A percentile compares a stretch with the other conserved stretches of the same genome.
Evolutionary conservation across 495 filamentous ascomycete genomes (phyloP).

Genomic region (Mycothermus thermophilus): DNA sequence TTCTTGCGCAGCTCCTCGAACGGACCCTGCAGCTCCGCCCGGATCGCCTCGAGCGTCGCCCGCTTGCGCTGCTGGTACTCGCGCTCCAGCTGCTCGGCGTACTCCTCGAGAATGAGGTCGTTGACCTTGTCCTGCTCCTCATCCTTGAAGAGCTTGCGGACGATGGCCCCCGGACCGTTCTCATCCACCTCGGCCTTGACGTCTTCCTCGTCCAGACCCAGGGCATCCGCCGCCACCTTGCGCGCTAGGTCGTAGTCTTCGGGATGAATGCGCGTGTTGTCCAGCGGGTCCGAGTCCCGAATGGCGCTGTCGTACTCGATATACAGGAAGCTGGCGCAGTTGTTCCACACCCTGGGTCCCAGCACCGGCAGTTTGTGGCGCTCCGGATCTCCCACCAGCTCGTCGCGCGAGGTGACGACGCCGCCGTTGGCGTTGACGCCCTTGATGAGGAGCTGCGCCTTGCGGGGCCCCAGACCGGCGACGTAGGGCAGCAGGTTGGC

Average conservation of each 20-base stretch:
- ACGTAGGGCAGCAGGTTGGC: slow-evolving; percentile 85
- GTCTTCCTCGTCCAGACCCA: slow-evolving; percentile 94
- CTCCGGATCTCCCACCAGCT: slow-evolving; percentile 75
- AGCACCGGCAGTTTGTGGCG: slow-evolving; percentile 65
- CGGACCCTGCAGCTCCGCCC: slow-evolving; percentile 78
- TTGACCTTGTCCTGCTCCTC: slow-evolving; percentile 89
- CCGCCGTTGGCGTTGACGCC: slow-evolving; percentile 79
- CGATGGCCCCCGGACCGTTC: slow-evolving; percentile 73
- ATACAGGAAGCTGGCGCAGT: slow-evolving; percentile 87
- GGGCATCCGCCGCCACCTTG: slow-evolving; percentile 95
- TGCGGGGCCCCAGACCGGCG: slow-evolving; percentile 84
- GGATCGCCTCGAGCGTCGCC: slow-evolving; percentile 89
- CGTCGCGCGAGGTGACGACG: slow-evolving; percentile 61
- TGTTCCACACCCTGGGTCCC: slow-evolving; percentile 82
- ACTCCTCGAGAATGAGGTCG: slow-evolving; percentile 89
- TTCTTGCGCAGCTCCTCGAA: slow-evolving; percentile 87
- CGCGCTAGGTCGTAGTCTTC: slow-evolving; percentile 95
- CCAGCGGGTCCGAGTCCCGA: slow-evolving; percentile 72
- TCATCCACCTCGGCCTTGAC: slow-evolving; percentile 87
- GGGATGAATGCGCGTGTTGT: slow-evolving; percentile 92
- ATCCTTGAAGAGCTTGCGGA: slow-evolving; percentile 82
- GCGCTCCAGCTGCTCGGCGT: slow-evolving; percentile 85
- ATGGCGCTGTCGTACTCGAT: slow-evolving; percentile 74
- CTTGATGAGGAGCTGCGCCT: slow-evolving; percentile 76
- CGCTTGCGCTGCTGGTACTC: slow-evolving; percentile 91